A percentile compares a stretch with the other conserved stretches of the same genome.
phyloP scores from a whole-genome alignment of 768 basidiomycete genomes.

The Podaxis sp. region DNA sequence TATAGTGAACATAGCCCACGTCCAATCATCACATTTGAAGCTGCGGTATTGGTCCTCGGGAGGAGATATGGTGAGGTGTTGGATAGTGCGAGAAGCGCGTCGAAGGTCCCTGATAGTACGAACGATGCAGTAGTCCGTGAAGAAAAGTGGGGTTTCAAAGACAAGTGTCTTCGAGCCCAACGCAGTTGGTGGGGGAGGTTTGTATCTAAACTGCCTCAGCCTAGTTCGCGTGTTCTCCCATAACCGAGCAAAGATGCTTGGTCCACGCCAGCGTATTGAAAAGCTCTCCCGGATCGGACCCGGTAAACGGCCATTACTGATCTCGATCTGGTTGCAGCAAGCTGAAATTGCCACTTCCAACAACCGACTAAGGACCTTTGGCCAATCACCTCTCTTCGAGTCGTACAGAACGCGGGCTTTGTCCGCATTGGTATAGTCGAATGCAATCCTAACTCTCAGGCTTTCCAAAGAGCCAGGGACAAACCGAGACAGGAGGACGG shows the following conservation, averaged over 20 bases:
- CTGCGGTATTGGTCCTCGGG: neutral
- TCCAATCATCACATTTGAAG: no score
- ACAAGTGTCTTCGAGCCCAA: neutral
- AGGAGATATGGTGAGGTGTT: neutral
- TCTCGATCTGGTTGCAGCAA: neutral
- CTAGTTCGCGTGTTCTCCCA: neutral
- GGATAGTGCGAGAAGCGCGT: neutral
- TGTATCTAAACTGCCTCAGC: neutral
- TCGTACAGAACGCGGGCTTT: neutral
- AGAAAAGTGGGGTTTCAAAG: neutral
- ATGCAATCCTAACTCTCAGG: neutral
- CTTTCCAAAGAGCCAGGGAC: neutral
- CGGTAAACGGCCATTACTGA: neutral
- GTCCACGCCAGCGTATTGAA: neutral
- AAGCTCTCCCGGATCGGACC: no score
- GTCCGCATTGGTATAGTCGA: neutral
- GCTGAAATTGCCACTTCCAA: neutral
- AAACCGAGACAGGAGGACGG: neutral
- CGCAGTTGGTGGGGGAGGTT: neutral
- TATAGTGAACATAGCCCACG: neutral
- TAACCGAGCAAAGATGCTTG: neutral
- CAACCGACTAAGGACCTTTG: neutral
- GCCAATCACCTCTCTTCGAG: neutral
- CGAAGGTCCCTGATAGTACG: neutral
- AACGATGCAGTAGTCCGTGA: neutral